These are phyloP conservation scores for Tetrahymena thermophila DNA, from an alignment of 73 alveolate genomes.

Conservation along the genomic window DNA sequence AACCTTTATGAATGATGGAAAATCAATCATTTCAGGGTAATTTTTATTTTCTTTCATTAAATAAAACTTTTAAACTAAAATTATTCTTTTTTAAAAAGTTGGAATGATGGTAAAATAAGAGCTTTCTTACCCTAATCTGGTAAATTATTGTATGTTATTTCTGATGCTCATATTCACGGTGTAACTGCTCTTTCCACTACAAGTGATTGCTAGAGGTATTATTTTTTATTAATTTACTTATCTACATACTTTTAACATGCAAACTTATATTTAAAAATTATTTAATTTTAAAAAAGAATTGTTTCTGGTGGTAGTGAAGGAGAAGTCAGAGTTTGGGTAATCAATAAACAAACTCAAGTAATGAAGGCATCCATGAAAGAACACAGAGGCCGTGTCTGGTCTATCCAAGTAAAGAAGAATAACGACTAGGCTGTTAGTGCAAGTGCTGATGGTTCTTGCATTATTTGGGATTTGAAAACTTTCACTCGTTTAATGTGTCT, in stretches of 20 bases:
- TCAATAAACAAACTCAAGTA: conserved; percentile 69
- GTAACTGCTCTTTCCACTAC: conserved; percentile 67
- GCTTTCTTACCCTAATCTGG: conserved; percentile 97
- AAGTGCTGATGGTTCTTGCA: conserved; percentile 97
- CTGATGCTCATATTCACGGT: conserved; percentile 87
- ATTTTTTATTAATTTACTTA: too few relatives aligned
- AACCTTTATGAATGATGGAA: conserved; percentile 81
- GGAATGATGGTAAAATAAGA: conserved; percentile 95
- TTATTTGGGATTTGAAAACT: conserved; percentile 93
- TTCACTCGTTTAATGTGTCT: conserved; percentile 90
- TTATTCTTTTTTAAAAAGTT: conserved; percentile 11
- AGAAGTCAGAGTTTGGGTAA: conserved; percentile 94
- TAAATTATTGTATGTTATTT: conserved; percentile 75
- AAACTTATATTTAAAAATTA: not conserved
- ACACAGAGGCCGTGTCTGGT: conserved; percentile 94
- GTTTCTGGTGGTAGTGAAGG: conserved; percentile 98
- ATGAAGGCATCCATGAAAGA: conserved; percentile 95
- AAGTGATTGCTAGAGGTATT: conserved; percentile 37
- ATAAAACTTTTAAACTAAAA: not conserved
- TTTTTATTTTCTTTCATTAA: not conserved
- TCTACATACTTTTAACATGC: too few relatives aligned
- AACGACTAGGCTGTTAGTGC: conserved; percentile 95
- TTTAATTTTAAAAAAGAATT: conserved; percentile 15
- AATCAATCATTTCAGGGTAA: conserved; percentile 68
- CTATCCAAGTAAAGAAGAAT: conserved; percentile 66